These are phyloP conservation scores for Inosperma sp. DNA, from an alignment of 768 basidiomycete species.

Conservation along the genomic window DNA sequence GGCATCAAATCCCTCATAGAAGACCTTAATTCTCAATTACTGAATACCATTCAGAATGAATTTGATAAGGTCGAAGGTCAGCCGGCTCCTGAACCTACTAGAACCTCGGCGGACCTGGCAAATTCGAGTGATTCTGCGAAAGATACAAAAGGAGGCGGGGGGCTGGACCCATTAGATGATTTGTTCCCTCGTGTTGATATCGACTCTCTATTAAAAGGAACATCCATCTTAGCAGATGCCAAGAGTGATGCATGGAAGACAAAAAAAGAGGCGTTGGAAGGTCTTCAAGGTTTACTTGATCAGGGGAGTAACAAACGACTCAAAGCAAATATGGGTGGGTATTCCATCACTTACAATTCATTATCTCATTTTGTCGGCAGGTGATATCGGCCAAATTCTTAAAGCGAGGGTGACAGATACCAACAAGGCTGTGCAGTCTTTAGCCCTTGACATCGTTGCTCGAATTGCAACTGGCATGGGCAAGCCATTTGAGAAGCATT, in stretches of 20 bases:
- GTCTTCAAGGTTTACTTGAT: conserved; percentile 76
- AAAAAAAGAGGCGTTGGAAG: conserved; percentile 92
- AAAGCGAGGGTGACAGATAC: conserved; percentile 87
- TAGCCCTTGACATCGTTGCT: conserved; percentile 86
- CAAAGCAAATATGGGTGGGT: conserved; percentile 81
- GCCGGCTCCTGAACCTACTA: conserved; percentile 69
- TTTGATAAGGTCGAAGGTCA: conserved; percentile 89
- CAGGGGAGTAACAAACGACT: conserved; percentile 89
- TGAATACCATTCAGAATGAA: conserved; percentile 84
- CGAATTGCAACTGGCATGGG: conserved; percentile 94
- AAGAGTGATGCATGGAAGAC: conserved; percentile 97
- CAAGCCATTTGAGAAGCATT: conserved; percentile 88
- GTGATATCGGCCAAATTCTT: conserved; percentile 85
- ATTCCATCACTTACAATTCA: not conserved
- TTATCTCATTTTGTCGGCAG: conserved; percentile 36
- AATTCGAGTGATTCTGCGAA: conserved; percentile 41
- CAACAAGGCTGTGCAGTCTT: conserved; percentile 88
- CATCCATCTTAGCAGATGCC: conserved; percentile 73
- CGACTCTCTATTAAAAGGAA: conserved; percentile 78
- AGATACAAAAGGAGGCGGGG: conserved; percentile 38
- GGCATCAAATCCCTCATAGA: conserved; percentile 91
- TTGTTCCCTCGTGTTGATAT: conserved; percentile 94
- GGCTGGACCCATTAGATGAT: conserved; percentile 79
- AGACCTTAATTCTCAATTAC: conserved; percentile 90
- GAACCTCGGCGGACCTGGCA: conserved; percentile 72